These are phyloP conservation scores for Yamadazyma dendronema DNA, from an alignment of 1,139 yeast genomes.

Conservation along the genomic window DNA sequence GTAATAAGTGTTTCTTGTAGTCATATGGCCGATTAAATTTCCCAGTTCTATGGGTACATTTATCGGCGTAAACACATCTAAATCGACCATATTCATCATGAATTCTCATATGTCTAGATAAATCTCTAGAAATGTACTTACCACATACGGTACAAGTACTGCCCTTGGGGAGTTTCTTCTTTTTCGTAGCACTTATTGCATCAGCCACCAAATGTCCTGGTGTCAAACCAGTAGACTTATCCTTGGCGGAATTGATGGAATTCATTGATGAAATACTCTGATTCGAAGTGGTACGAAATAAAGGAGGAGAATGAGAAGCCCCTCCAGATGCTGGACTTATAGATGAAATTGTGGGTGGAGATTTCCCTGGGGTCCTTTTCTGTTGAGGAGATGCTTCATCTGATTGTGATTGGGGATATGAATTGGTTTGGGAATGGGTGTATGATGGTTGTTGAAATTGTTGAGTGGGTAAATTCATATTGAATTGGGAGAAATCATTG, in stretches of 20 bases:
- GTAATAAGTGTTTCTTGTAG: conserved; percentile 46
- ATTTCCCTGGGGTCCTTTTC: background rate
- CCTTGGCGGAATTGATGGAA: conserved; percentile 13
- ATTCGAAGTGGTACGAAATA: conserved; percentile 22
- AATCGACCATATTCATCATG: conserved; percentile 49
- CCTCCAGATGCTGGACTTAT: conserved; percentile 6
- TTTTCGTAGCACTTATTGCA: conserved; percentile 14
- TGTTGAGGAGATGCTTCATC: background rate
- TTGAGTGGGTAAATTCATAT: background rate
- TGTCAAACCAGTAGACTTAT: conserved; percentile 6
- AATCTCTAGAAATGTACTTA: conserved; percentile 43
- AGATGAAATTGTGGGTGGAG: conserved; percentile 8
- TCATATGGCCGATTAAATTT: conserved; percentile 50
- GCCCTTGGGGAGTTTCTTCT: conserved; percentile 38
- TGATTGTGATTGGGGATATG: background rate
- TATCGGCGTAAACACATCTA: conserved; percentile 43
- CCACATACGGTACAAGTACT: conserved; percentile 42
- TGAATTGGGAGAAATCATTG: background rate
- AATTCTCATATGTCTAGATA: conserved; percentile 45
- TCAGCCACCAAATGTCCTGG: background rate
- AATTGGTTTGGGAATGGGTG: background rate
- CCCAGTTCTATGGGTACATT: conserved; percentile 46
- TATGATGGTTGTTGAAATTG: background rate
- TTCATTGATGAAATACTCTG: conserved; percentile 22
- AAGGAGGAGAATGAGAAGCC: conserved; percentile 5